Base-by-base conservation (phyloP, 352 stramenopile species). In the Blastocystis sp. region DNA sequence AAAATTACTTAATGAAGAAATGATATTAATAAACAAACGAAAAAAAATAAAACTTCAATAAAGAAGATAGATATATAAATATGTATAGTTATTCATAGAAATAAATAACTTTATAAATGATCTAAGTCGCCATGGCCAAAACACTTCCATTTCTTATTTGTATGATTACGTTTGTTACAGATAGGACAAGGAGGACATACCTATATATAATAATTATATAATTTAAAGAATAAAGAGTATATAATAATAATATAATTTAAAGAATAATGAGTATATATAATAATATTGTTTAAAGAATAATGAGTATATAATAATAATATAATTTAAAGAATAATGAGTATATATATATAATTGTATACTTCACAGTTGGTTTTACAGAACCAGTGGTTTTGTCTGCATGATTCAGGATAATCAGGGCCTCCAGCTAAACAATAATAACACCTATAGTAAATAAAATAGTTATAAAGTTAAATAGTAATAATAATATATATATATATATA, bases 311-410 rank as follows among this genome's bases (percentile, higher is more conserved):
- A n/a, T n/a, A n/a, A n/a, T n/a, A n/a, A n/a, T n/a, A n/a, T n/a
- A n/a, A n/a, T n/a, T n/a, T n/a, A n/a, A n/a, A n/a, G n/a, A n/a
- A n/a, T n/a, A n/a, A n/a, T n/a, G n/a, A 49, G 21, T 49, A 25
- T 4, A 24, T 3, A 19, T 5, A 49, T 49, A 21, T 9, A 49
- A 18, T 49, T 49, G 4, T 48, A 62, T 9, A 62, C 52, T 10
- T 39, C 39, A 48, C 52, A 62, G 10, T 62, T 42, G 11, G 32
- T 23, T 31, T 19, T 18, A n/a, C 52, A 62, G 40, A 62, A 62
- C 52, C 52, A 62, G 24, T 62, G 52, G 19, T 62, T 62, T 42
- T 62, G 52, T 16, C 42, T 62, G 52, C 52, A 62, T 10, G 48
- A 62, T 31, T 54, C 52, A 1, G 52, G 52, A 41, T 62, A 62